phyloP scores from a whole-genome alignment of 345 rosid species.

The Acer negundo region DNA sequence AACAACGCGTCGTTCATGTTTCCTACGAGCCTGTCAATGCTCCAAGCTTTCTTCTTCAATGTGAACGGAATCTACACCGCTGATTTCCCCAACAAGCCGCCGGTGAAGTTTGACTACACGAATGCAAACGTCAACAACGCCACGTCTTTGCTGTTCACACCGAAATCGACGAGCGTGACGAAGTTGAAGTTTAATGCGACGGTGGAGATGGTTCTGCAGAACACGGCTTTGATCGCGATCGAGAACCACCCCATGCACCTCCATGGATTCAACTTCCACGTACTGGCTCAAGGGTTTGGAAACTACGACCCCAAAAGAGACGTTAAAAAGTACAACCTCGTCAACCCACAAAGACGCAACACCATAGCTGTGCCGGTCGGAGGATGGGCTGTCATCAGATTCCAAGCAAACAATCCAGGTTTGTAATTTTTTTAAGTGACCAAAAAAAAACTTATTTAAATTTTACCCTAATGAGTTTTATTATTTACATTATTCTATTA shows the following conservation, averaged over 20 bases:
- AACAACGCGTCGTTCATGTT: slow-evolving; percentile 65
- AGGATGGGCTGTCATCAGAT: slow-evolving; percentile 85
- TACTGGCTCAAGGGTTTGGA: slow-evolving; percentile 91
- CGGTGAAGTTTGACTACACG: slow-evolving; percentile 65
- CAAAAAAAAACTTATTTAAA: too few relatives aligned
- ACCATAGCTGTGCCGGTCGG: slow-evolving; percentile 82
- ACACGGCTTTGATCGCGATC: slow-evolving; percentile 54
- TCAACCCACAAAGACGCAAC: slow-evolving; percentile 68
- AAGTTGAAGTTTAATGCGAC: slow-evolving; percentile 67
- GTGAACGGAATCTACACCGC: slow-evolving; percentile 60
- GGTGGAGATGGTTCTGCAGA: slow-evolving; percentile 73
- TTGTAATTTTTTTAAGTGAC: neutral
- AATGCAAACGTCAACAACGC: slow-evolving; percentile 31
- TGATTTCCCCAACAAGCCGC: slow-evolving; percentile 69
- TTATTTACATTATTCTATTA: too few relatives aligned
- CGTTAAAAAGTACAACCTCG: slow-evolving; percentile 52
- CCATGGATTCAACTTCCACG: slow-evolving; percentile 81
- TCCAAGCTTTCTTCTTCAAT: slow-evolving; percentile 61
- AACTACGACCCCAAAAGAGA: slow-evolving; percentile 54
- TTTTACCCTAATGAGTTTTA: too few relatives aligned
- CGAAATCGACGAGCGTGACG: slow-evolving; percentile 61
- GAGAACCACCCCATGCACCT: slow-evolving; percentile 94
- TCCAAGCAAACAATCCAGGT: slow-evolving; percentile 86
- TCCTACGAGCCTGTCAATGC: slow-evolving; percentile 53
- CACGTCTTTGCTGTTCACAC: slow-evolving; percentile 39